Conservation (phyloP, 257 asterid species). For the Cruciata laevipes region DNA sequence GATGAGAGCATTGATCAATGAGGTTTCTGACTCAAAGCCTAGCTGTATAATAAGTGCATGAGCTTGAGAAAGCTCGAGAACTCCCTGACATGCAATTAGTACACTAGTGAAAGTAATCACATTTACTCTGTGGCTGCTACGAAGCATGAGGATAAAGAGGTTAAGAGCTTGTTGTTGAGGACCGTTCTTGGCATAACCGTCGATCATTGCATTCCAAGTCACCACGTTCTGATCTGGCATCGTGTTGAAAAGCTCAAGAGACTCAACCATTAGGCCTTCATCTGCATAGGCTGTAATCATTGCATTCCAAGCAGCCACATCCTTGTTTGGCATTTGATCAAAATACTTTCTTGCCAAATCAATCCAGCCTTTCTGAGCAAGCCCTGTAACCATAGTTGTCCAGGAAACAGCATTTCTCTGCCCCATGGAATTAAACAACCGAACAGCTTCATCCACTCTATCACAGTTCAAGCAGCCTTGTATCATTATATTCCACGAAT, state of each 20-base stretch:
- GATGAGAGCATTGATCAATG: conserved; percentile 44
- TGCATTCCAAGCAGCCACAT: conserved; percentile 60
- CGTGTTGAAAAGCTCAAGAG: conserved; percentile 24
- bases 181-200: conserved; percentile 40
- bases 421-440: conserved; percentile 45
- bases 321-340: conserved; percentile 47
- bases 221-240: conserved; percentile 39
- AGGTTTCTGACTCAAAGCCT: conserved; percentile 41
- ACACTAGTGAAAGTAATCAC: conserved; percentile 48
- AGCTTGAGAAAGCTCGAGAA: conserved; percentile 36
- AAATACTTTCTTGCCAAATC: conserved; percentile 37
- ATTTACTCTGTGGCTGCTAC: conserved; percentile 29
- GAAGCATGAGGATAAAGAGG: conserved; percentile 41
- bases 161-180: conserved; percentile 42
- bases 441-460: conserved; percentile 38
- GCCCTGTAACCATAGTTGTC: conserved; percentile 54
- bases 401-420: conserved; percentile 47
- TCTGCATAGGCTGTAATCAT: conserved; percentile 46
- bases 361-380: conserved; percentile 42
- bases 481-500: conserved; percentile 73
- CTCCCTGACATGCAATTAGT: conserved; percentile 42
- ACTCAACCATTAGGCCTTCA: conserved; percentile 26
- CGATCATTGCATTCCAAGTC: conserved; percentile 51
- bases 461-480: conserved; percentile 43
- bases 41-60: conserved; percentile 48